phyloP scores from a whole-genome alignment of 1,139 yeast genomes.

The Diutina pseudorugosa region DNA sequence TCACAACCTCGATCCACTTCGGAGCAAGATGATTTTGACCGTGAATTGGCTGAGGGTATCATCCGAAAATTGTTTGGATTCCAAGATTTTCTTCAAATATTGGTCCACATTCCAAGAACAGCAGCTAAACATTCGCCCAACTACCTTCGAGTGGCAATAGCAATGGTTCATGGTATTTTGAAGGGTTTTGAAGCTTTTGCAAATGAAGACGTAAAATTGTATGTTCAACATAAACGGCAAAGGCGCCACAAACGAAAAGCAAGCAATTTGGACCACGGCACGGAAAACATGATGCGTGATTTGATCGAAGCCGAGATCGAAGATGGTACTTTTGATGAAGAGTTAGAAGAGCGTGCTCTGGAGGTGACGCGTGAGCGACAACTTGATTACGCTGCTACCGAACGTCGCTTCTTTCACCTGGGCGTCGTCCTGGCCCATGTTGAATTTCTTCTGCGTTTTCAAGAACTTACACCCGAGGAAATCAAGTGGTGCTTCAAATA shows the following conservation, averaged over 20 bases:
- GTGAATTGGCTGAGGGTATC: conserved; percentile 37
- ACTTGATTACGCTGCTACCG: conserved; percentile 35
- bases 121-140: conserved; percentile 58
- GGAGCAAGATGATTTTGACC: conserved; percentile 23
- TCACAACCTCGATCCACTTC: conserved; percentile 11
- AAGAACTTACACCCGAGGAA: conserved; percentile 49
- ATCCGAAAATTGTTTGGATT: conserved; percentile 46
- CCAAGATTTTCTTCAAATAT: conserved; percentile 45
- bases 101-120: conserved; percentile 50
- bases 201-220: conserved; percentile 46
- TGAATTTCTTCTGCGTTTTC: conserved; percentile 38
- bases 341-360: conserved; percentile 27
- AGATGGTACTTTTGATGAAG: conserved; percentile 13
- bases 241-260: conserved; percentile 18
- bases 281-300: conserved; percentile 11
- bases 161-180: conserved; percentile 53
- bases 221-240: conserved; percentile 32
- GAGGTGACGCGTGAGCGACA: conserved; percentile 31
- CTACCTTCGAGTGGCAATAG: conserved; percentile 50
- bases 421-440: conserved; percentile 40
- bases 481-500: conserved; percentile 56
- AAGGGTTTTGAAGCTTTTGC: conserved; percentile 60
- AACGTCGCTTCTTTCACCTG: conserved; percentile 28
- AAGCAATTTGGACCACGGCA: conserved; percentile 7
- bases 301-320: conserved; percentile 22